Percentiles rank a stretch among this genome's conserved stretches.
Conservation (phyloP, 306 rosid genomes). For the Ormosia emarginata region DNA sequence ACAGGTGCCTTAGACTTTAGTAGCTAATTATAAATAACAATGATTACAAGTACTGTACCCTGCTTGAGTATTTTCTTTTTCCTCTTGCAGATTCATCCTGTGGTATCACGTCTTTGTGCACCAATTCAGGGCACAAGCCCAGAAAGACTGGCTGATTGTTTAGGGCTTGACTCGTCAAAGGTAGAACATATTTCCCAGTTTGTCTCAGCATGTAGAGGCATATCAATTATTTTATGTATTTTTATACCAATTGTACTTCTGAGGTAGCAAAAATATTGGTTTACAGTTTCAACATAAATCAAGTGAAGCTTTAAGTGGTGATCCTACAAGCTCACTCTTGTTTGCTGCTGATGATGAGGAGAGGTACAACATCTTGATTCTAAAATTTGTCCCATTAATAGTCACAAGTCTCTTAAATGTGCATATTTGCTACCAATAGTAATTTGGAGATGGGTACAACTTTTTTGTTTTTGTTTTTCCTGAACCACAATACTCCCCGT, state of each 20-base stretch:
- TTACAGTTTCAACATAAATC: slow-evolving; percentile 72
- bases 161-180: slow-evolving; percentile 93
- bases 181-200: slow-evolving; percentile 33
- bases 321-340: slow-evolving; percentile 57
- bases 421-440: background rate
- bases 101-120: slow-evolving; percentile 94
- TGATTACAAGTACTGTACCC: background rate
- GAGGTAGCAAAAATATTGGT: slow-evolving; percentile 15
- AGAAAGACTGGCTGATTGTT: slow-evolving; percentile 88
- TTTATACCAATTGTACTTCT: slow-evolving; percentile 11
- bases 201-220: slow-evolving; percentile 16
- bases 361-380: slow-evolving; percentile 51
- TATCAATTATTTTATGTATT: background rate
- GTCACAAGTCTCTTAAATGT: background rate
- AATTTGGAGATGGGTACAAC: background rate
- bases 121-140: slow-evolving; percentile 96
- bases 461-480: background rate
- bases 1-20: slow-evolving; percentile 50
- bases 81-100: slow-evolving; percentile 81
- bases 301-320: slow-evolving; percentile 54
- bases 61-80: slow-evolving; percentile 23
- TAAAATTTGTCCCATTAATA: background rate
- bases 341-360: slow-evolving; percentile 66
- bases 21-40: background rate
- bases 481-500: background rate